phyloP scores from a whole-genome alignment of 164 flowering plant genomes.

The Nymphaea colorata region DNA sequence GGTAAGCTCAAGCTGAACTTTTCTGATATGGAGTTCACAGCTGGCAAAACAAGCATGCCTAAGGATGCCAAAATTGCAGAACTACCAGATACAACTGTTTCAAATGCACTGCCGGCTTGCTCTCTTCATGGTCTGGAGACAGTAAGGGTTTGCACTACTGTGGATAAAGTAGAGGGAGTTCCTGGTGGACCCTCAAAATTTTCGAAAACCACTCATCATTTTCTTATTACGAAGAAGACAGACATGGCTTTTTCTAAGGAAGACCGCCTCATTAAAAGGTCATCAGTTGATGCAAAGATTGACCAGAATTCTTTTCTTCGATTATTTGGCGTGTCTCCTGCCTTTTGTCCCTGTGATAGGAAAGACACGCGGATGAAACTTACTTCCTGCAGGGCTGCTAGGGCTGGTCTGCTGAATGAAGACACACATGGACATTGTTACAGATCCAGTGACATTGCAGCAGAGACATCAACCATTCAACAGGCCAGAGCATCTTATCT shows the following conservation, averaged over 20 bases:
- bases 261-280: conserved; percentile 19
- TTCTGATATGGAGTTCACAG: conserved; percentile 13
- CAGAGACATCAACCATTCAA: not conserved
- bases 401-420: not conserved
- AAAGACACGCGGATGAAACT: conserved; percentile 25
- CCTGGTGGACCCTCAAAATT: conserved; percentile 23
- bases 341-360: conserved; percentile 11
- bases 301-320: conserved; percentile 22
- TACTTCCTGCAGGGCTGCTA: not conserved
- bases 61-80: not conserved
- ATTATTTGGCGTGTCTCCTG: conserved; percentile 16
- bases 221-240: conserved; percentile 26
- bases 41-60: conserved; percentile 8
- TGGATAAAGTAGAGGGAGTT: conserved; percentile 24
- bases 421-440: not conserved
- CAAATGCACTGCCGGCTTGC: conserved; percentile 11
- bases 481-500: not conserved
- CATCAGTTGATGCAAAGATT: conserved; percentile 16
- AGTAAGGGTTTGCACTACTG: conserved; percentile 18
- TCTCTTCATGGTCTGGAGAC: conserved; percentile 15
- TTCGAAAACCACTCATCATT: conserved; percentile 38
- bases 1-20: conserved; percentile 9
- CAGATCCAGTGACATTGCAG: not conserved
- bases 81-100: not conserved
- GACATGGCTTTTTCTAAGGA: conserved; percentile 24